Evolutionary conservation across 768 basidiomycete species (phyloP), one percentile per base, ranked within the genome.

Genomic region (Porphyrellus cyaneotinctus): DNA sequence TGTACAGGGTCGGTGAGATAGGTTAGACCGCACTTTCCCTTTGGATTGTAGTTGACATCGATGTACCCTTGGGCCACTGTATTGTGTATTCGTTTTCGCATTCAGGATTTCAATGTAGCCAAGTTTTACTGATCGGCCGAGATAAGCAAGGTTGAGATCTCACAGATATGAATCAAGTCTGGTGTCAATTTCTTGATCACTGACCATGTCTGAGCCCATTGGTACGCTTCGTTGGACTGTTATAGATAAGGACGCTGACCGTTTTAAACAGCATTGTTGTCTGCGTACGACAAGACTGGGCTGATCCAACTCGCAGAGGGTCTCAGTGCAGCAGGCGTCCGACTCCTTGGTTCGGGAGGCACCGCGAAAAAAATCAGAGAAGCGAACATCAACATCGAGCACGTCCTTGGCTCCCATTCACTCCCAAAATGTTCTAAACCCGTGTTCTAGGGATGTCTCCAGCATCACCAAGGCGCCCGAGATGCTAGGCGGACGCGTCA

Each of bases 281-380:
- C 94, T 28, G 97, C 97, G 50, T 98, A 97, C 67, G 95, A 98
- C 77, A 99, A 99, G 74, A 81, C 87, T 45, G 82, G 84, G 64
- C 82, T 99, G 43, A 70, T 98, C 52, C 87, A 94, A 49, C 81
- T 99, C 43, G 97, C 97, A 22, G 79, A 82, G 59, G 90, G 85
- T n/a, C 83, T 98, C 53, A 77, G 82, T 52, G 76, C 78, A 45
- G 81, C 85, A 41, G 95, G 95, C 24, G 86, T 98, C 64, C 84
- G 85, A 43, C 80, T 99, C 12, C 75, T 99, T 17, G 97, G 94
- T 46, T 97, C 94, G 28, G 97, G 97, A 56, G 97, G 97, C 49
- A 99, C 97, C 13, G 95, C 97, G 33, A 98, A 95, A 74, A 91
- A 90, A 72, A 95, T 99, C 69, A 84, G 97, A 66, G 94, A 97